Conservation (phyloP, 2,329 filamentous ascomycete species). For the Claviceps sp. region DNA sequence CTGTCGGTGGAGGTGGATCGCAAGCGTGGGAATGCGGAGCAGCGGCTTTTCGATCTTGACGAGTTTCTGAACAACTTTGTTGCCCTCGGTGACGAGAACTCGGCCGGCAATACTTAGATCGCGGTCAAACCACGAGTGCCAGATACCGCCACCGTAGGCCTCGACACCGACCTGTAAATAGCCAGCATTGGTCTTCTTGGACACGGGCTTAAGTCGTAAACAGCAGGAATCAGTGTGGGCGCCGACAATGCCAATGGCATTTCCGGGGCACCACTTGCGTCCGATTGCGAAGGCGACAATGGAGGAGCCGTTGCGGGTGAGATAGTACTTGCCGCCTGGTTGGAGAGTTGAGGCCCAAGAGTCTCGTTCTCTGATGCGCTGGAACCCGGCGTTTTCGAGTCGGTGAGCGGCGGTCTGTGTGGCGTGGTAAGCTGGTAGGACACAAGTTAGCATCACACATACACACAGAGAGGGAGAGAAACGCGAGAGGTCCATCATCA, state of each 20-base stretch:
- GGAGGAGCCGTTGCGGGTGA: constrained; percentile 85
- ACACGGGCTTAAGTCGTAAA: constrained; percentile 85
- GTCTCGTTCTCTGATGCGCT: constrained; percentile 78
- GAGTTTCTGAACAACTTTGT: constrained; percentile 67
- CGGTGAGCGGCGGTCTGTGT: constrained; percentile 65
- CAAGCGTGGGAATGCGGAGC: constrained; percentile 81
- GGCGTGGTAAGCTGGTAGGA: constrained; percentile 73
- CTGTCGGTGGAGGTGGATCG: constrained; percentile 83
- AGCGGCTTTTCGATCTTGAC: constrained; percentile 86
- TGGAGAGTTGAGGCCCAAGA: constrained; percentile 69
- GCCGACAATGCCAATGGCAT: constrained; percentile 83
- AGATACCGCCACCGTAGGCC: constrained; percentile 91
- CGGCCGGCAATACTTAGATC: constrained; percentile 84
- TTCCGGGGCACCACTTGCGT: constrained; percentile 79
- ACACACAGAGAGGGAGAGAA: background rate
- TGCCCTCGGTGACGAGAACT: constrained; percentile 62
- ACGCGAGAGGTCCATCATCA: constrained; percentile 14
- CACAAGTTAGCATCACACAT: background rate
- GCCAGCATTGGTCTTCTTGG: constrained; percentile 72
- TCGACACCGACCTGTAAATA: constrained; percentile 94
- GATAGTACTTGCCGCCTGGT: constrained; percentile 89
- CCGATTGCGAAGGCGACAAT: constrained; percentile 89
- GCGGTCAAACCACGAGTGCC: constrained; percentile 97
- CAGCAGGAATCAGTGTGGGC: constrained; percentile 93
- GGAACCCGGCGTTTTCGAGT: constrained; percentile 73